Conservation (phyloP, 2,329 filamentous ascomycete genomes). For the Lasiodiplodia sp. region DNA sequence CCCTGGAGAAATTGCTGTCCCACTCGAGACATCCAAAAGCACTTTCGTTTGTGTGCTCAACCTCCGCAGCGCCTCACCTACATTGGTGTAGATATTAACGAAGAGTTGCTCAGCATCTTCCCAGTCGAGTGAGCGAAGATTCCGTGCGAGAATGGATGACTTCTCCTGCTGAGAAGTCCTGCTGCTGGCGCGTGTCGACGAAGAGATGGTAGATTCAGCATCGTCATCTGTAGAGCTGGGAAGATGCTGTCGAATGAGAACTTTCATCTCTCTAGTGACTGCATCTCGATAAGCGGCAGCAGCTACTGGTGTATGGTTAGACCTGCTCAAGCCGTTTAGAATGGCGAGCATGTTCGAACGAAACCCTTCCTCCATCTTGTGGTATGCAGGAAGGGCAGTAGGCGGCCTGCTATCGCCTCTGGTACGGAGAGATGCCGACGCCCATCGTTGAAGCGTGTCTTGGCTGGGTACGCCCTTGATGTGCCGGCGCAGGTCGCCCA, state of each 20-base stretch:
- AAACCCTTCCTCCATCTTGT: slow-evolving; percentile 74
- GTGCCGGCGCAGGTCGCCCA: slow-evolving; percentile 83
- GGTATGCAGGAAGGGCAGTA: slow-evolving; percentile 78
- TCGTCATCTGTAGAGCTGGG: slow-evolving; percentile 96
- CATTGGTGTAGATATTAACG: slow-evolving; percentile 80
- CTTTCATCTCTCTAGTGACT: slow-evolving; percentile 84
- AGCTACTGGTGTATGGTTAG: slow-evolving; percentile 79
- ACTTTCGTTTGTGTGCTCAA: slow-evolving; percentile 92
- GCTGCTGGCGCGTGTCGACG: slow-evolving; percentile 76
- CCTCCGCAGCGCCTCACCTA: slow-evolving; percentile 85
- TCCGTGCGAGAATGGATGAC: slow-evolving; percentile 84
- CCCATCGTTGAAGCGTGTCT: slow-evolving; percentile 86
- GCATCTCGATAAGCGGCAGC: slow-evolving; percentile 85
- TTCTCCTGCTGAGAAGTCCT: slow-evolving; percentile 84
- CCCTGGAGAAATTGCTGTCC: slow-evolving; percentile 60
- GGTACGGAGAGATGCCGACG: slow-evolving; percentile 74
- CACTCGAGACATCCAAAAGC: slow-evolving; percentile 90
- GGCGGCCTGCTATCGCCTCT: slow-evolving; percentile 69
- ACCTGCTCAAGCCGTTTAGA: slow-evolving; percentile 80
- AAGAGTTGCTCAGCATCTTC: slow-evolving; percentile 86
- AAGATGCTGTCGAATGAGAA: slow-evolving; percentile 81
- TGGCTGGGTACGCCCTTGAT: slow-evolving; percentile 72
- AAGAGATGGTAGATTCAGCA: slow-evolving; percentile 85
- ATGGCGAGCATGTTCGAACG: slow-evolving; percentile 73
- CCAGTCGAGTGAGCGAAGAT: slow-evolving; percentile 81